phyloP scores from a whole-genome alignment of 2,329 filamentous ascomycete genomes.

The Tolypocladium album region DNA sequence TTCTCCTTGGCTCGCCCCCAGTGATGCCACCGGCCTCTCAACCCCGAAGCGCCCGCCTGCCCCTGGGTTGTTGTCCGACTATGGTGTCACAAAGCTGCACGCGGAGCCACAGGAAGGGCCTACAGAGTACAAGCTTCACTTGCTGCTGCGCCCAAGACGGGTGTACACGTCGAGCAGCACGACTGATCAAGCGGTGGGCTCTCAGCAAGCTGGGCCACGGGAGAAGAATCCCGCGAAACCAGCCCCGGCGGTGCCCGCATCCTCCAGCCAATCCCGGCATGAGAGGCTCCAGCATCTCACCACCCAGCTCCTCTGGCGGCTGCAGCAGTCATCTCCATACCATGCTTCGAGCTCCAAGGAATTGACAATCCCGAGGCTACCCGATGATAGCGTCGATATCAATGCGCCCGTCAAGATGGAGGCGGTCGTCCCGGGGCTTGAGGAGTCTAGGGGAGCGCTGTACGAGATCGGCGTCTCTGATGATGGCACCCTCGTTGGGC shows the following conservation, averaged over 20 bases:
- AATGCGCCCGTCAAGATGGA: slow-evolving; percentile 35
- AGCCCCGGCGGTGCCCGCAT: slow-evolving; percentile 18
- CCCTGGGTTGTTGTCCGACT: slow-evolving; percentile 42
- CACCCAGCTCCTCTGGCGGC: slow-evolving; percentile 85
- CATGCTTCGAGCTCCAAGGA: slow-evolving; percentile 71
- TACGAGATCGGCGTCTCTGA: slow-evolving; percentile 97
- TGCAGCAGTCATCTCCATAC: slow-evolving; percentile 90
- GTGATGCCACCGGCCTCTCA: slow-evolving; percentile 23
- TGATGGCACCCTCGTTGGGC: slow-evolving; percentile 79
- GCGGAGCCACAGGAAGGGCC: slow-evolving; percentile 90
- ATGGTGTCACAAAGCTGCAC: slow-evolving; percentile 64
- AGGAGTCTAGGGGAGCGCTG: slow-evolving; percentile 84
- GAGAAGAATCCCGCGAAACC: slow-evolving; percentile 6
- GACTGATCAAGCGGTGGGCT: not conserved
- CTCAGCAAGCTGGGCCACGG: slow-evolving; percentile 2
- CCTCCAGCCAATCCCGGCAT: slow-evolving; percentile 62
- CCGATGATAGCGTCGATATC: slow-evolving; percentile 46
- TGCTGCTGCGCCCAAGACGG: slow-evolving; percentile 69
- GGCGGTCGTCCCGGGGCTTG: slow-evolving; percentile 65
- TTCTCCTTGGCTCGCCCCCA: slow-evolving; percentile 73
- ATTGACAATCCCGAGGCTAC: slow-evolving; percentile 63
- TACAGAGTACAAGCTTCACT: slow-evolving; percentile 92
- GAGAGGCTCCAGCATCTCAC: slow-evolving; percentile 83
- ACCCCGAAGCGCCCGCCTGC: slow-evolving; percentile 12
- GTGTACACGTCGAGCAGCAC: slow-evolving; percentile 66